Base-by-base conservation (phyloP, 1,284 basidiomycete species). In the Crucibulum parvulum region DNA sequence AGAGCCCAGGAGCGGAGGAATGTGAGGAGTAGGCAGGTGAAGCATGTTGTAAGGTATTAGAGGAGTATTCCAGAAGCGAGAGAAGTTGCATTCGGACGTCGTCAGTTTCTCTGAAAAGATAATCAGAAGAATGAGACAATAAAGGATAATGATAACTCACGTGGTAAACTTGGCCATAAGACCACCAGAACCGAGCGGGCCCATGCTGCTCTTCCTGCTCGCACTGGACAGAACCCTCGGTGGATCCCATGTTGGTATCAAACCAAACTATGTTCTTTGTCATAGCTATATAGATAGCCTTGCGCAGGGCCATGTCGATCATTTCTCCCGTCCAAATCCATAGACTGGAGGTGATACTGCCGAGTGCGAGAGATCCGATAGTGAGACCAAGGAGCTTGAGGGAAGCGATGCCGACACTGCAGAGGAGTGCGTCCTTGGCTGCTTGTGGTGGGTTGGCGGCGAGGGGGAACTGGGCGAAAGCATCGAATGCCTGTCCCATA, bases 161-260 rank as follows among this genome's bases (percentile, higher is more conserved):
- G 89, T 89, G 35, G 92, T 87, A 73, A 98, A 98, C 72, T 95
- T 94, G 55, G 93, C 89, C 95, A 98, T 98, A 48, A 98, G 81
- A n/a, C 96, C 96, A 60, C 93, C 96, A 51, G 95, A 94, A 61
- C 95, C 94, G 56, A 92, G 77, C 38, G 86, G 83, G 47, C 84
- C 96, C 83, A 41, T 84, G 81, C 7, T 46, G 39, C 31, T 58
- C 58, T 31, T 84, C 80, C 34, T 82, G 82, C 48, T 79, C 76
- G 18, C 62, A 31, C 31, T 31, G 31, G 31, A 31, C 56, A 60
- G 82, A 79, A 13, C 81, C 76, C 45, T 83, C 82, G 46, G 87
- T 86, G 50, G 84, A 80, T 51, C 91, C 93, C 86, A 43, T 13
- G 16, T 43, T 13, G 5, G 16, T 43, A 43, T 43, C 41, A 16